A percentile compares a stretch with the other conserved stretches of the same genome.
phyloP scores from a whole-genome alignment of 805 yeast genomes.

The Ogataea trehalophila region DNA sequence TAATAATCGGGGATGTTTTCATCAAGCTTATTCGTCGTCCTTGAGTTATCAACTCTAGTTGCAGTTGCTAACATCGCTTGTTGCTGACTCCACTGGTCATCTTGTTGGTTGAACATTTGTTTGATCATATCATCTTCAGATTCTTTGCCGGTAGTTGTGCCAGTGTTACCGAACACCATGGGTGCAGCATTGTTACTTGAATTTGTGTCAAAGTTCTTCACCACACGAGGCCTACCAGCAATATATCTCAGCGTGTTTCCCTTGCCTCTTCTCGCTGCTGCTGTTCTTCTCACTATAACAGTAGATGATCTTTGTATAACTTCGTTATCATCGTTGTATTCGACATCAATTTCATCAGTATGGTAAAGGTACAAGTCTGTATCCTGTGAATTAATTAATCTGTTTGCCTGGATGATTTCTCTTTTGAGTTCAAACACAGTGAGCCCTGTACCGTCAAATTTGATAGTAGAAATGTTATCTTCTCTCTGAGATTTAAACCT shows the following conservation, averaged over 20 bases:
- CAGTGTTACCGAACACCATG: constrained; percentile 4
- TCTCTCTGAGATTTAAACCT: constrained; percentile 79
- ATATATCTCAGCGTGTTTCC: constrained; percentile 68
- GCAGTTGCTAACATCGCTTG: constrained; percentile 88
- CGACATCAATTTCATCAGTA: constrained; percentile 47
- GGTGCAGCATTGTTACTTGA: constrained; percentile 9
- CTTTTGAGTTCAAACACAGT: constrained; percentile 92
- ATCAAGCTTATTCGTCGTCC: constrained; percentile 39
- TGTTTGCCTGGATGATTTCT: constrained; percentile 79
- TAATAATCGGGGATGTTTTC: constrained; percentile 93
- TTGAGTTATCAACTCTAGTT: constrained; percentile 49
- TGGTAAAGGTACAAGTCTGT: constrained; percentile 69
- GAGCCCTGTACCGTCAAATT: constrained; percentile 95
- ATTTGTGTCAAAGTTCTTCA: constrained; percentile 11
- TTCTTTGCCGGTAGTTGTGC: constrained; percentile 13
- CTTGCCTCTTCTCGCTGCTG: constrained; percentile 46
- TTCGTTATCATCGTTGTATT: constrained; percentile 81
- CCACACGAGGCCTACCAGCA: constrained; percentile 61
- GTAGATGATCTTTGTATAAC: constrained; percentile 88
- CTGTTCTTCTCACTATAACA: constrained; percentile 75
- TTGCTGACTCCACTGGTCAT: constrained; percentile 91
- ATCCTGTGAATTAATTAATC: constrained; percentile 77
- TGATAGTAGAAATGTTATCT: constrained; percentile 56
- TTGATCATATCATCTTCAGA: constrained; percentile 85
- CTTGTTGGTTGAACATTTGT: constrained; percentile 89